Evolutionary conservation across 306 rosid species (phyloP).

Genomic region (Inga laurina): DNA sequence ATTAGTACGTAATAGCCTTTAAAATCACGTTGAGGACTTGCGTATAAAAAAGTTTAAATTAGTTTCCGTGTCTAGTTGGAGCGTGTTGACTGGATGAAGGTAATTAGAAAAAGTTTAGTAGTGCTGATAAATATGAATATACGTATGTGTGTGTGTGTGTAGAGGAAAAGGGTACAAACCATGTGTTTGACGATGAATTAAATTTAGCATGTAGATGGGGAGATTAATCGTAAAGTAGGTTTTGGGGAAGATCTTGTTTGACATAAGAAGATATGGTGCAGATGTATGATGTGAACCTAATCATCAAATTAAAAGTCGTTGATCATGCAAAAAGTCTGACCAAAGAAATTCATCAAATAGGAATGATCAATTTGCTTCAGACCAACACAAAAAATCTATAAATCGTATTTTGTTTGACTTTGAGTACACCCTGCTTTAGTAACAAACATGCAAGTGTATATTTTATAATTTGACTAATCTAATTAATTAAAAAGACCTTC

Average conservation of each 20-base stretch:
- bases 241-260: not conserved
- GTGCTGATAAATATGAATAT: not conserved
- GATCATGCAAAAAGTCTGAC: not conserved
- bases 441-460: not conserved
- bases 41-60: not conserved
- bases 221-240: not conserved
- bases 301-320: not conserved
- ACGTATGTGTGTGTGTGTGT: too few relatives aligned
- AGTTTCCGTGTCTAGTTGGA: not conserved
- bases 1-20: not conserved
- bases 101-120: not conserved
- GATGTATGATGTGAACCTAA: not conserved
- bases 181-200: not conserved
- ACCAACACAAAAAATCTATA: not conserved
- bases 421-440: not conserved
- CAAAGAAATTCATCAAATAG: slow-evolving; percentile 5
- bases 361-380: not conserved
- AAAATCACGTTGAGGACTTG: not conserved
- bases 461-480: not conserved
- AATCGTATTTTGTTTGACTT: not conserved
- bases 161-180: not conserved
- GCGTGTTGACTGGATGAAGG: not conserved
- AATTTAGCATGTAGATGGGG: not conserved
- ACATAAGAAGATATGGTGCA: slow-evolving; percentile 4
- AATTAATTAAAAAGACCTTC: not conserved